Evolutionary conservation across 169 alveolate genomes (phyloP).

Genomic region (Plasmodium cynomolgi): DNA sequence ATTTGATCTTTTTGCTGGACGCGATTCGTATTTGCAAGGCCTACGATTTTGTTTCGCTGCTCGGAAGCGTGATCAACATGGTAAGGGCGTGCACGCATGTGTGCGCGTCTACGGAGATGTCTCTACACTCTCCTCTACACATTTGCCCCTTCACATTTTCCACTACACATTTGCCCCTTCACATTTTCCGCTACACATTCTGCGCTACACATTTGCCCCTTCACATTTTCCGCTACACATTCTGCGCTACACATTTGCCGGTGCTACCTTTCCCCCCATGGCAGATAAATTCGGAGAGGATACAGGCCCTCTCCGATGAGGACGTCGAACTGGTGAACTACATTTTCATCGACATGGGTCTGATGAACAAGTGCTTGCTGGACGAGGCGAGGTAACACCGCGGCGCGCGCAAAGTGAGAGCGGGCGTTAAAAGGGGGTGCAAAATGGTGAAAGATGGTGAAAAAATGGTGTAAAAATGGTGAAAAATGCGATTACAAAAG

Average conservation of each 20-base stretch:
- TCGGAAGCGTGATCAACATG: not conserved
- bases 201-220: not conserved
- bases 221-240: not conserved
- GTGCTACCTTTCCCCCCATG: not conserved
- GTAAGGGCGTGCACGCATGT: not conserved
- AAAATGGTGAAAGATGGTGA: not conserved
- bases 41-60: conserved; percentile 1
- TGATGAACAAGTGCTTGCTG: conserved; percentile 39
- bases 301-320: conserved; percentile 50
- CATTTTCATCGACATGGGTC: conserved; percentile 74
- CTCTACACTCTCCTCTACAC: not conserved
- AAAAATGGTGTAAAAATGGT: not conserved
- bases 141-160: too few species aligned
- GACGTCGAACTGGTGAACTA: conserved; percentile 67
- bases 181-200: not conserved
- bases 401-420: not conserved
- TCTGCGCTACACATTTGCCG: not conserved
- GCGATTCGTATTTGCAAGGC: conserved; percentile 46
- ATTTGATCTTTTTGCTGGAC: conserved; percentile 44
- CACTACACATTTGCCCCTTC: not conserved
- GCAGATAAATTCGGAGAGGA: conserved; percentile 41
- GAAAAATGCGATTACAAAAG: not conserved
- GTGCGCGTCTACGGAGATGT: not conserved
- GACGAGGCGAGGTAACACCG: conserved; percentile 59
- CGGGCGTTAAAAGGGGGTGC: not conserved